Evolutionary conservation across 2,329 filamentous ascomycete species (phyloP), one percentile per base, ranked within the genome.

Genomic region (Biscogniauxia marginata): DNA sequence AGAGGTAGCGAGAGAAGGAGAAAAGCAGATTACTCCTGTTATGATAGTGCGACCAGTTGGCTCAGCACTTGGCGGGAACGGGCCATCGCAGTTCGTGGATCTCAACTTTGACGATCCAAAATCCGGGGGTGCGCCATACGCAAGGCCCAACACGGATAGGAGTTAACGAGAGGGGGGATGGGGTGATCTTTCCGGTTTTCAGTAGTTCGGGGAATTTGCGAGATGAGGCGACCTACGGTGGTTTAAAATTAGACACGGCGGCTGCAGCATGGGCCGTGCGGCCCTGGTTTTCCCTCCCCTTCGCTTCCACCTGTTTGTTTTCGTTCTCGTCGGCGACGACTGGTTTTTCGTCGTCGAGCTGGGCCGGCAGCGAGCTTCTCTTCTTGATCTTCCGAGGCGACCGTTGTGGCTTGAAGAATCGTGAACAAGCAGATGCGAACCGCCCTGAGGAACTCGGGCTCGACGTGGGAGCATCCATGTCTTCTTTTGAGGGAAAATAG

Each of bases 401-500:
- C 19, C 64, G 61, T 48, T 64, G 61, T 19, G 60, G 49, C 45
- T 62, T 61, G 52, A 68, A 67, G 39, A 68, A 56, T 22, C 54
- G 62, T 13, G 51, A 50, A 52, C 60, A 63, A 19, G 13, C 9
- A 11, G 7, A 8, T 39, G 30, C 30, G 30, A 39, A 16, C 11
- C 30, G 54, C 49, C 56, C 59, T 52, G 56, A 53, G 53, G 53
- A 52, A 39, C 46, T 45, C 53, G 46, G 43, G 24, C 55, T 54
- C 19, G 55, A 57, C 52, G 58, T 50, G 51, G 61, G 51, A 39
- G 56, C 56, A 57, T 51, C 61, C 61, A 63, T 63, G 56, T n/a
- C n/a, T n/a, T n/a, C n/a, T n/a, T 59, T 61, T 61, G 50, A 53
- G 57, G 60, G 58, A 58, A 48, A 50, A 30, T 52, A 39, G 24